Conservation (phyloP, 345 rosid species). For the Heritiera fomes region DNA sequence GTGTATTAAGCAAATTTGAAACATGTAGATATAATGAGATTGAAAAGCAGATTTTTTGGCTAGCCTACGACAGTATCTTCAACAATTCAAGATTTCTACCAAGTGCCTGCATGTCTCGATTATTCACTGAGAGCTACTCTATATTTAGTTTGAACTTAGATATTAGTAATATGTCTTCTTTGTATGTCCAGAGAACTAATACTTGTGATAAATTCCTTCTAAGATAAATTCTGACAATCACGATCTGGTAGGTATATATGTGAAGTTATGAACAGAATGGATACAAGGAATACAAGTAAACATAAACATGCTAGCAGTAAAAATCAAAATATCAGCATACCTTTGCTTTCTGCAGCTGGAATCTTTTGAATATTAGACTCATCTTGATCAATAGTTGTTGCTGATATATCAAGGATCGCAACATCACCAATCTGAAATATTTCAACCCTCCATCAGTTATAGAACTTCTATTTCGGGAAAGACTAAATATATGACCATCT, state of each 20-base stretch:
- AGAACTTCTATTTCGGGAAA: neutral
- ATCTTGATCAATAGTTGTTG: slow-evolving; percentile 60
- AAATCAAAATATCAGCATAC: slow-evolving; percentile 34
- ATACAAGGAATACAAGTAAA: neutral
- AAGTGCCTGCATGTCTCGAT: neutral
- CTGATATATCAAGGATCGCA: slow-evolving; percentile 81
- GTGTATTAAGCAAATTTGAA: too few species aligned
- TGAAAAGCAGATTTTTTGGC: too few species aligned
- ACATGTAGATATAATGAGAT: too few species aligned
- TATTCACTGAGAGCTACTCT: neutral
- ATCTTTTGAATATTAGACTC: slow-evolving; percentile 59
- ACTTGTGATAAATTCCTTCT: neutral
- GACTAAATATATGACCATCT: neutral
- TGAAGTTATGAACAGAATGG: neutral
- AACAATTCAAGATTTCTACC: too few species aligned
- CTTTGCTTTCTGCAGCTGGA: slow-evolving; percentile 92
- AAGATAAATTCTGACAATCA: neutral
- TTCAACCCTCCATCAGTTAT: slow-evolving; percentile 16
- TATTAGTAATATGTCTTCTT: neutral
- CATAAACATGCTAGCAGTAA: neutral
- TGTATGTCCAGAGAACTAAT: neutral
- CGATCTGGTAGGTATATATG: neutral
- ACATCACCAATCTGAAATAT: slow-evolving; percentile 77
- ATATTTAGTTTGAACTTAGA: neutral
- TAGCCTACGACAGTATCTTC: too few species aligned